A percentile compares a stretch with the other conserved stretches of the same genome.
phyloP scores from a whole-genome alignment of 1,284 basidiomycete species.

The Cystobasidiaceae sp. region DNA sequence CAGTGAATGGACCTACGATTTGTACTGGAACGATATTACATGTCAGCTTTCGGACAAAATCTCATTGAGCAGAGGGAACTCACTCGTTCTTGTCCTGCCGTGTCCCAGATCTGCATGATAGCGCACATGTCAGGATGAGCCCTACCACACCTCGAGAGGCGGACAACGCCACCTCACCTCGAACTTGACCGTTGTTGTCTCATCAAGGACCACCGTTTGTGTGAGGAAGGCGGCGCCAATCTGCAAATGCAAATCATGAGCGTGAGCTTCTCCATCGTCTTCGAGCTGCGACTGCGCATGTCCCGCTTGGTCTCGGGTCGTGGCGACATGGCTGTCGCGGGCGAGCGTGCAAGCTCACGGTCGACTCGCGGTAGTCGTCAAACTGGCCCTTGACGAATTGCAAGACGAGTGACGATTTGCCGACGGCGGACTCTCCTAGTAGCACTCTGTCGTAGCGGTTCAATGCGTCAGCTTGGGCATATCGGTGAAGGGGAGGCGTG shows the following conservation, averaged over 20 bases:
- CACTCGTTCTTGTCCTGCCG: slow-evolving; percentile 82
- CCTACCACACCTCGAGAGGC: too few species aligned
- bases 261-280: too few species aligned
- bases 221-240: slow-evolving; percentile 84
- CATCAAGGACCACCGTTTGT: slow-evolving; percentile 85
- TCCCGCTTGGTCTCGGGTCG: too few species aligned
- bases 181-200: slow-evolving; percentile 88
- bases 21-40: too few species aligned
- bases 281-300: too few species aligned
- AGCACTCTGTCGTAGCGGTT: slow-evolving; percentile 21
- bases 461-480: too few species aligned
- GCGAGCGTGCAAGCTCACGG: slow-evolving; percentile 5
- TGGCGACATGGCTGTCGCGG: too few species aligned
- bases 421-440: slow-evolving; percentile 89
- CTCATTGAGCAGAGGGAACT: not conserved
- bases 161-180: slow-evolving; percentile 51
- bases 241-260: too few species aligned
- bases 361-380: slow-evolving; percentile 81
- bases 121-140: too few species aligned
- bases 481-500: not conserved
- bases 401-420: slow-evolving; percentile 91
- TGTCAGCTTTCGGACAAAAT: too few species aligned
- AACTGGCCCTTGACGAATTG: slow-evolving; percentile 97
- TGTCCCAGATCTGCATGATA: slow-evolving; percentile 57
- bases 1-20: slow-evolving; percentile 29